Evolutionary conservation across 1,284 basidiomycete genomes (phyloP).

Genomic region (Athelia psychrophila): DNA sequence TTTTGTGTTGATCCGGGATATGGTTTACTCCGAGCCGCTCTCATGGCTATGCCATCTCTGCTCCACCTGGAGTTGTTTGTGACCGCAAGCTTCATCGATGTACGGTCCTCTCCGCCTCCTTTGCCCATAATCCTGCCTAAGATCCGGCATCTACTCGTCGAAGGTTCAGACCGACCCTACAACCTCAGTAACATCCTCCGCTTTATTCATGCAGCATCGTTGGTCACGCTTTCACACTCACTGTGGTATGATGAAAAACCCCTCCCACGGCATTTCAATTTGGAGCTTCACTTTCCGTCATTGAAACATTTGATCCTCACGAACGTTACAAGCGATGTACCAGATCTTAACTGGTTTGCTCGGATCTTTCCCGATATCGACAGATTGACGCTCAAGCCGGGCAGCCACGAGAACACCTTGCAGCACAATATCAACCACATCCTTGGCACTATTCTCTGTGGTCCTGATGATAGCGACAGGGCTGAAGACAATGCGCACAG

Average conservation of each 20-base stretch:
- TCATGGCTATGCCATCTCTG: constrained; percentile 76
- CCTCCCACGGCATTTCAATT: constrained; percentile 88
- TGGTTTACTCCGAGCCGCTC: too few relatives aligned
- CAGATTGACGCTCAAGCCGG: too few relatives aligned
- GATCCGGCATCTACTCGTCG: constrained; percentile 50
- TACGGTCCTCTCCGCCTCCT: constrained; percentile 71
- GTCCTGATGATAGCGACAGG: constrained; percentile 92
- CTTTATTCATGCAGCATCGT: constrained; percentile 75
- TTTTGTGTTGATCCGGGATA: too few relatives aligned
- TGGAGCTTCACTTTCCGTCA: constrained; percentile 88
- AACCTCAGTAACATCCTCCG: constrained; percentile 71
- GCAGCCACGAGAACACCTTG: too few relatives aligned
- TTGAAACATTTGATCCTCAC: constrained; percentile 86
- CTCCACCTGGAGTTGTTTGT: constrained; percentile 60
- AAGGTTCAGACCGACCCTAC: constrained; percentile 74
- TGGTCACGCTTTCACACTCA: constrained; percentile 82
- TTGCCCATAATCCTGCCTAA: constrained; percentile 65
- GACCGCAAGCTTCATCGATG: constrained; percentile 47
- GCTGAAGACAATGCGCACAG: constrained; percentile 85
- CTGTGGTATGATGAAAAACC: too few relatives aligned
- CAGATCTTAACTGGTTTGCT: too few relatives aligned
- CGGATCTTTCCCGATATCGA: too few relatives aligned
- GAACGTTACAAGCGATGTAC: too few relatives aligned
- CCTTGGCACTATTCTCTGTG: constrained; percentile 86
- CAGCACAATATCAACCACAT: too few relatives aligned